These are phyloP conservation scores for Penicillium vulpinum DNA, from an alignment of 2,329 filamentous ascomycete genomes.

Conservation along the genomic window DNA sequence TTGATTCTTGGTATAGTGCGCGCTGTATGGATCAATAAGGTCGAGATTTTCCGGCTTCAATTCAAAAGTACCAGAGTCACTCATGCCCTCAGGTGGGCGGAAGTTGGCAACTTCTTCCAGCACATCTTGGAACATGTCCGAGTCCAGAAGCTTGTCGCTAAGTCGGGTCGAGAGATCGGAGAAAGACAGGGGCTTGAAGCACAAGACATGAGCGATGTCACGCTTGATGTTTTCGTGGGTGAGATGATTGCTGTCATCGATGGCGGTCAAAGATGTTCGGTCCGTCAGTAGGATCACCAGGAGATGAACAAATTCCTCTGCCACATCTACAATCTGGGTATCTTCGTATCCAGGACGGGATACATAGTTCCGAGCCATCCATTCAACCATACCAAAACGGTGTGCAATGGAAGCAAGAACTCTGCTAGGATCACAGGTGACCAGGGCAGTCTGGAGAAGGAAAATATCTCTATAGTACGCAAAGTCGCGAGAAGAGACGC, in stretches of 20 bases:
- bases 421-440: constrained; percentile 77
- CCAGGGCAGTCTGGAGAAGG: constrained; percentile 84
- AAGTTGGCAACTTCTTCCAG: constrained; percentile 86
- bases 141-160: constrained; percentile 84
- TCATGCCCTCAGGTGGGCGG: constrained; percentile 84
- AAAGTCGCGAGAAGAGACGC: constrained; percentile 84
- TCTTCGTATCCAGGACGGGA: constrained; percentile 78
- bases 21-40: constrained; percentile 90
- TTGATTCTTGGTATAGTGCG: constrained; percentile 96
- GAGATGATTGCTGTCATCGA: constrained; percentile 47
- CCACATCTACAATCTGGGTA: constrained; percentile 81
- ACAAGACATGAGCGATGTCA: constrained; percentile 89
- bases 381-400: constrained; percentile 82
- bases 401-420: constrained; percentile 89
- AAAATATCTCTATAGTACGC: constrained; percentile 95
- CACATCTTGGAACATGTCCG: constrained; percentile 81
- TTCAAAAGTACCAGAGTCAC: constrained; percentile 92
- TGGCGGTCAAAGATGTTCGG: constrained; percentile 66
- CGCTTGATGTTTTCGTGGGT: constrained; percentile 73
- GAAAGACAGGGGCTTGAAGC: constrained; percentile 94
- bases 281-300: constrained; percentile 90
- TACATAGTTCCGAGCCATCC: constrained; percentile 82
- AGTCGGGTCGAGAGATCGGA: constrained; percentile 85
- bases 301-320: constrained; percentile 93
- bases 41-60: constrained; percentile 82